Evolutionary conservation across 306 rosid species (phyloP).

Genomic region (Lagenaria siceraria): DNA sequence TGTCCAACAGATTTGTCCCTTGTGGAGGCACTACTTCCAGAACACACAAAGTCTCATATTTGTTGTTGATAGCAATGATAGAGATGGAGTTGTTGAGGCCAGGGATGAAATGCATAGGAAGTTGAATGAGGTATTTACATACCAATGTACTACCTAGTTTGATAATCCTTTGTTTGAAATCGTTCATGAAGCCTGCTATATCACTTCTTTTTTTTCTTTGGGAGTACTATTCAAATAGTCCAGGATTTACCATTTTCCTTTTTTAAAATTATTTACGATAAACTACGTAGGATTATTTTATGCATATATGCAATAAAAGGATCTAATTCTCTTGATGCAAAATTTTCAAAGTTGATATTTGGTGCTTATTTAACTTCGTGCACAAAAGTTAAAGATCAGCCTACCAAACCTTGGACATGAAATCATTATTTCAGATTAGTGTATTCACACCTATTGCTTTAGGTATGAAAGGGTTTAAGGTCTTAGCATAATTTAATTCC

Average conservation of each 20-base stretch:
- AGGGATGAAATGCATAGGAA: constrained; percentile 97
- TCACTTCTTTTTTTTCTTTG: background rate
- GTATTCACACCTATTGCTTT: too few relatives aligned
- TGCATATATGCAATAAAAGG: background rate
- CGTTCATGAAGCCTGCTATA: background rate
- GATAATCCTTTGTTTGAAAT: too few relatives aligned
- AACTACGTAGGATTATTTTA: background rate
- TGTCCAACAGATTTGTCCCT: constrained; percentile 73
- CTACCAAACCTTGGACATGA: background rate
- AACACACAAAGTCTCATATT: constrained; percentile 98
- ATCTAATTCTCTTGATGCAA: background rate
- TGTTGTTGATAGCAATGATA: constrained; percentile 97
- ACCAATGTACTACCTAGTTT: too few relatives aligned
- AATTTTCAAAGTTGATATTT: background rate
- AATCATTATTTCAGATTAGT: too few relatives aligned
- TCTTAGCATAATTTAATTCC: too few relatives aligned
- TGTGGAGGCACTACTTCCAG: constrained; percentile 99
- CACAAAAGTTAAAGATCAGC: background rate
- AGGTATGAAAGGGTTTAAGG: too few relatives aligned
- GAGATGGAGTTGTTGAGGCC: constrained; percentile 99
- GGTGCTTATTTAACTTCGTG: background rate
- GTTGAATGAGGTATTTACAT: constrained; percentile 85
- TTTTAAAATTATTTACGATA: background rate
- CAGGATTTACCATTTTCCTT: background rate
- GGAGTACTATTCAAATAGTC: background rate